Base-by-base conservation (phyloP, 257 asterid species). In the Capsicum pubescens region DNA sequence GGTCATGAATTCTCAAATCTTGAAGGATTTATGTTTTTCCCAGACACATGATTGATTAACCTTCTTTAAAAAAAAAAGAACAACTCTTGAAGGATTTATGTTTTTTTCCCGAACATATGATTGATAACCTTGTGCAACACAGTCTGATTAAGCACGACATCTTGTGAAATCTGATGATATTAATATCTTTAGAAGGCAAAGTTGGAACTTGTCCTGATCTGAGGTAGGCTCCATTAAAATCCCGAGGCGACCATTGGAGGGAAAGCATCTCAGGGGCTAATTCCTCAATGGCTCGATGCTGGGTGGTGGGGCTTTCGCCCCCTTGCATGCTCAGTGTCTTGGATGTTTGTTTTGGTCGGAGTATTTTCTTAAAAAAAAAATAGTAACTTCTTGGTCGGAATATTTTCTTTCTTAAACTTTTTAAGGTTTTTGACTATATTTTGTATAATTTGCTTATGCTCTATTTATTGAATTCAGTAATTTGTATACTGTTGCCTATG, bases 141-240 rank as follows among this genome's bases (percentile, higher is more conserved):
- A 77, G 32, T 26, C 32, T 77, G 32, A 77, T 55, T 5, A 54
- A 77, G 6, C 54, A 32, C 64, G 15, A 77, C 54, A 54, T 1
- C 13, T 77, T 54, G 64, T 77, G 10, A 54, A 54, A 26, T 77
- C 32, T 54, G 32, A 4, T 14, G 82, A 77, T 77, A 77, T 26
- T 6, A 56, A 55, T 77, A 54, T 14, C 64, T 54, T 14, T 77
- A 55, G 32, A 74, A 54, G 26, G 64, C 0, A 36, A 54, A 13
- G 9, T 77, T 77, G 63, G 82, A 77, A 54, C 64, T 54, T 77
- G 64, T 26, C 50, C 48, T 77, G 64, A 32, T 54, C 50, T 32
- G 50, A 32, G 32, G 50, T 50, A 77, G 8, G 82, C 82, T 54
- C 82, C 32, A 26, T 3, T 39, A 77, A 50, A 54, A 77, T 76